phyloP scores from a whole-genome alignment of 2,329 filamentous ascomycete genomes.

The Calonectria hongkongensis region DNA sequence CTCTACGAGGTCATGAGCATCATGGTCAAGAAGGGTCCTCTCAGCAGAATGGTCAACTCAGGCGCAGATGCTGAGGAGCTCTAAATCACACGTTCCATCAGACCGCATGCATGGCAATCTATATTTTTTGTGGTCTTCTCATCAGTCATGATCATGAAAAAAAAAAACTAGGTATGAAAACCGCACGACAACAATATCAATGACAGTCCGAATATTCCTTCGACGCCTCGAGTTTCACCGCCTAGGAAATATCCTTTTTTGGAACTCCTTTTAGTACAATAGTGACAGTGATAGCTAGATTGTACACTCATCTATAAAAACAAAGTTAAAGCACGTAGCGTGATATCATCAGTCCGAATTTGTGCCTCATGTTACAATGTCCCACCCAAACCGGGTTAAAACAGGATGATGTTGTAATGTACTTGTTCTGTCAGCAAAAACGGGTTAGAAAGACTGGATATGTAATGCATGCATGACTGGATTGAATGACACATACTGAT shows the following conservation, averaged over 20 bases:
- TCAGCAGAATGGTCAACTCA: conserved; percentile 68
- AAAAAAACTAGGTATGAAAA: background rate
- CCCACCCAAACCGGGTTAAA: conserved; percentile 33
- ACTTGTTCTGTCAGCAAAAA: conserved; percentile 41
- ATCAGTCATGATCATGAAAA: conserved; percentile 11
- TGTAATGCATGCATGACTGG: background rate
- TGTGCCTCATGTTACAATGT: background rate
- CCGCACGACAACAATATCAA: conserved; percentile 4
- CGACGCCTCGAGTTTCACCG: background rate
- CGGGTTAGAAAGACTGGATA: background rate
- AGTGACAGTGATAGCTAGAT: conserved; percentile 11
- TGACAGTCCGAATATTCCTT: background rate
- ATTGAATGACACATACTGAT: conserved; percentile 46
- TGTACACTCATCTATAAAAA: conserved; percentile 7
- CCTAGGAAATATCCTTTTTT: background rate
- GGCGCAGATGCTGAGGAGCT: conserved; percentile 38
- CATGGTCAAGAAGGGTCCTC: conserved; percentile 86
- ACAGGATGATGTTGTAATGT: conserved; percentile 56
- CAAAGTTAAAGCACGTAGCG: background rate
- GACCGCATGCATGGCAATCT: background rate
- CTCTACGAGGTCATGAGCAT: conserved; percentile 87
- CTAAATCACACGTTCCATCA: background rate
- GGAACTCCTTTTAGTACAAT: conserved; percentile 5
- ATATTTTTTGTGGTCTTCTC: conserved; percentile 18
- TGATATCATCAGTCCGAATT: background rate